Percentiles rank a stretch among this genome's conserved stretches.
These are phyloP conservation scores for Polyporus tsugae DNA, from an alignment of 1,284 basidiomycete species.

Conservation along the genomic window DNA sequence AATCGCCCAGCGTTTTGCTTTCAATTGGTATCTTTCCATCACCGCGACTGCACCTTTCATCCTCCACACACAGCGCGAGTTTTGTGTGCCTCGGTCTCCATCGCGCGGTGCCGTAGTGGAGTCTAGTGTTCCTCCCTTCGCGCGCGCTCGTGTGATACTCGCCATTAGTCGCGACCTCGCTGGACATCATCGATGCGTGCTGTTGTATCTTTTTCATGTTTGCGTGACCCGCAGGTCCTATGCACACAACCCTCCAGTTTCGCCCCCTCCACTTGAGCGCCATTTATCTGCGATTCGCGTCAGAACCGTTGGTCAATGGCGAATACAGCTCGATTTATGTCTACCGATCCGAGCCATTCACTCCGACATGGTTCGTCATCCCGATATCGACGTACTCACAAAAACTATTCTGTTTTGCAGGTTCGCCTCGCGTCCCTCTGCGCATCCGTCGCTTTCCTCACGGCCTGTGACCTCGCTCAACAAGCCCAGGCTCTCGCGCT, in stretches of 20 bases:
- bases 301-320: not conserved
- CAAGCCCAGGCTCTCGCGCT: constrained; percentile 63
- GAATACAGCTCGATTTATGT: not conserved
- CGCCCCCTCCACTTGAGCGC: too few species aligned
- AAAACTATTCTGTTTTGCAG: constrained; percentile 38
- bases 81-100: not conserved
- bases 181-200: too few species aligned
- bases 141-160: too few species aligned
- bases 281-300: not conserved
- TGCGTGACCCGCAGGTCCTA: too few species aligned
- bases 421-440: constrained; percentile 68
- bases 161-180: too few species aligned
- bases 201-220: too few species aligned
- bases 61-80: not conserved
- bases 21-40: constrained; percentile 6
- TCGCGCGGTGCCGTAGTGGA: too few species aligned
- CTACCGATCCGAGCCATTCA: not conserved
- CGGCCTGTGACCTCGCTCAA: constrained; percentile 61
- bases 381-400: not conserved
- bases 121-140: not conserved
- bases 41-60: not conserved
- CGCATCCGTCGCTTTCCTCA: constrained; percentile 70
- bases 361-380: not conserved
- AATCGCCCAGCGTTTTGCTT: constrained; percentile 3
- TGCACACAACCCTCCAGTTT: too few species aligned